A percentile compares a stretch with the other conserved stretches of the same genome.
Conservation (phyloP, 768 basidiomycete species). For the Rossbeevera mucosa region DNA sequence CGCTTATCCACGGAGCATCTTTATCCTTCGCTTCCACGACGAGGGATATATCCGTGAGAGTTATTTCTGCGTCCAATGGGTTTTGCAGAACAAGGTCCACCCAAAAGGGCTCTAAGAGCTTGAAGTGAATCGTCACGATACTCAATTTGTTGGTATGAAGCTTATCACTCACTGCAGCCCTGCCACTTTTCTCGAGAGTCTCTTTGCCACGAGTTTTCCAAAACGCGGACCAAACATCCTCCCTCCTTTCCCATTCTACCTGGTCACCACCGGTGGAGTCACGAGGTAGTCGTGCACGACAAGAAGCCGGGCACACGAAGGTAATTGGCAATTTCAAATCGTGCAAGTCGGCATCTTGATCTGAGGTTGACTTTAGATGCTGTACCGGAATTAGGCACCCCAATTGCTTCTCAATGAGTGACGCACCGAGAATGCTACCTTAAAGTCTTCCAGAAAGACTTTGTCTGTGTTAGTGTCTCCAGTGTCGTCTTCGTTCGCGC, state of each 20-base stretch:
- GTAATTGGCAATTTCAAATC: slow-evolving; percentile 61
- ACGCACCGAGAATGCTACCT: slow-evolving; percentile 75
- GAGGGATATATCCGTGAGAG: slow-evolving; percentile 57
- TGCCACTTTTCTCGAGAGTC: slow-evolving; percentile 49
- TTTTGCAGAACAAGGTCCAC: slow-evolving; percentile 67
- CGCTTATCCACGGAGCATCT: slow-evolving; percentile 30
- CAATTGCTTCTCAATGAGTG: neutral
- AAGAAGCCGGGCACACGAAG: slow-evolving; percentile 57
- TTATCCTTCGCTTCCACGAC: slow-evolving; percentile 38
- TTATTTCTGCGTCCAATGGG: slow-evolving; percentile 72
- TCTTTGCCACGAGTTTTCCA: slow-evolving; percentile 55
- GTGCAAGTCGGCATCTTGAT: slow-evolving; percentile 36
- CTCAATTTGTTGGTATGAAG: neutral
- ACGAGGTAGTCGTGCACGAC: slow-evolving; percentile 52
- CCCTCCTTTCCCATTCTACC: slow-evolving; percentile 57
- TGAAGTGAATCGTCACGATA: neutral
- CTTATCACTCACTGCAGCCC: slow-evolving; percentile 62
- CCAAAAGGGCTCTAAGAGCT: slow-evolving; percentile 64
- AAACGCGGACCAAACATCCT: slow-evolving; percentile 61
- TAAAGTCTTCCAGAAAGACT: slow-evolving; percentile 82
- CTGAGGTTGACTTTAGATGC: slow-evolving; percentile 68
- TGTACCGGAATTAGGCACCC: slow-evolving; percentile 26
- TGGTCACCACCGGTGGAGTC: slow-evolving; percentile 42
- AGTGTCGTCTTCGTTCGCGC: slow-evolving; percentile 21
- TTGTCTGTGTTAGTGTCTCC: slow-evolving; percentile 49